phyloP scores from a whole-genome alignment of 2,329 filamentous ascomycete species.

The Ophiostoma himal-ulmi region DNA sequence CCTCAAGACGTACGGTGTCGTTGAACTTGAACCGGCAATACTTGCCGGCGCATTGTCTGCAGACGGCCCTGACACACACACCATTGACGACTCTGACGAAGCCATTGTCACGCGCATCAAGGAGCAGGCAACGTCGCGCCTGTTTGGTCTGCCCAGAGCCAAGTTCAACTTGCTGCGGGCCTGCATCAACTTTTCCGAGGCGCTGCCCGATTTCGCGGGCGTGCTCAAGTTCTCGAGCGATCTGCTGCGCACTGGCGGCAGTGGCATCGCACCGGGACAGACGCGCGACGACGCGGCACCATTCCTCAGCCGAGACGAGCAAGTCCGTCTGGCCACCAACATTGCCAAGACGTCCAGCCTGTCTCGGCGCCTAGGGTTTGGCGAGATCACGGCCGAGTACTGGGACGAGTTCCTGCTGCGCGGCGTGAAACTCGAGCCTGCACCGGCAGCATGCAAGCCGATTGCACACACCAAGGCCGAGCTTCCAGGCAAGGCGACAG shows the following conservation, averaged over 20 bases:
- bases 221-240: constrained; percentile 85
- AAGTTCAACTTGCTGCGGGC: constrained; percentile 82
- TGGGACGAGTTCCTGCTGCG: constrained; percentile 96
- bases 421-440: constrained; percentile 62
- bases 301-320: constrained; percentile 71
- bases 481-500: constrained; percentile 39
- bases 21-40: constrained; percentile 41
- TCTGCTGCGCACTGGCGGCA: constrained; percentile 74
- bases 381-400: constrained; percentile 71
- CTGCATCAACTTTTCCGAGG: constrained; percentile 93
- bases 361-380: constrained; percentile 67
- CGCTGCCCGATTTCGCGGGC: constrained; percentile 82
- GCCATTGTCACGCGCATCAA: constrained; percentile 53
- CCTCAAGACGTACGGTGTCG: constrained; percentile 59
- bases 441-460: constrained; percentile 54
- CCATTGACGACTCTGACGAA: constrained; percentile 44
- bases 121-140: constrained; percentile 51
- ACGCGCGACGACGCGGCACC: constrained; percentile 64
- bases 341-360: constrained; percentile 77
- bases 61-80: neutral
- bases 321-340: constrained; percentile 75
- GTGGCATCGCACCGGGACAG: constrained; percentile 67
- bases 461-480: constrained; percentile 58
- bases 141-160: constrained; percentile 70
- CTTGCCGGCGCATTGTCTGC: neutral